Base-by-base conservation (phyloP, 108 stramenopile species). In the Cyclotella sp. region DNA sequence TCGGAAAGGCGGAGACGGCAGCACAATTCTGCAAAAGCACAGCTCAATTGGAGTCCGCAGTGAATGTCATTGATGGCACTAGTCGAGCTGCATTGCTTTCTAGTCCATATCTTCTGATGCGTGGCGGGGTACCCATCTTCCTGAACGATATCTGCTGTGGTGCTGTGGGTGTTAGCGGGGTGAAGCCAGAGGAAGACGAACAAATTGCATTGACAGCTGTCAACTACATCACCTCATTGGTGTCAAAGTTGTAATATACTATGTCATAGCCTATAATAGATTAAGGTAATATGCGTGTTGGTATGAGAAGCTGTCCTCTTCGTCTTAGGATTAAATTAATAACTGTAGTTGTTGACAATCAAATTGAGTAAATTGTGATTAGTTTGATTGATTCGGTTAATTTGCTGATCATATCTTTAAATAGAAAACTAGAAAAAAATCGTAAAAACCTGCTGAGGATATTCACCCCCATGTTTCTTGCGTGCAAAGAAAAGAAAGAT, bases 101-200 rank as follows among this genome's bases (percentile, higher is more conserved):
- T 19, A 59, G 79, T n/a, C 63, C 74, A 40, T 81, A 57, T 27
- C 51, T 81, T 3, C 46, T 84, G 24, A 81, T 84, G 79, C 28
- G 75, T 6, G 83, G 83, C 8, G 83, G 83, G 24, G 39, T 81
- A 9, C 83, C 83, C 8, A 71, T 84, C 16, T 55, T 84, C 53
- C 40, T 77, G 10, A 63, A 81, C 39, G 75, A 55, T n/a, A 28
- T 63, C 22, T 81, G 79, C 40, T 27, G 76, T 29, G 83, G 83
- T 22, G 73, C 72, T 13, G 78, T 84, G n/a, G 83, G 83, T 16
- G 83, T 84, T 10, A 81, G 79, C 47, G 83, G 83, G n/a, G 83
- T 84, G 8, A 65, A 68, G 27, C 83, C 83, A 8, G 75, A 76
- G 49, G 65, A 84, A 64, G 83, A 84, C 58, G 83, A 83, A 43